Evolutionary conservation across 1,139 yeast species (phyloP), one percentile per base, ranked within the genome.

Genomic region (Suhomyces chickasaworum): DNA sequence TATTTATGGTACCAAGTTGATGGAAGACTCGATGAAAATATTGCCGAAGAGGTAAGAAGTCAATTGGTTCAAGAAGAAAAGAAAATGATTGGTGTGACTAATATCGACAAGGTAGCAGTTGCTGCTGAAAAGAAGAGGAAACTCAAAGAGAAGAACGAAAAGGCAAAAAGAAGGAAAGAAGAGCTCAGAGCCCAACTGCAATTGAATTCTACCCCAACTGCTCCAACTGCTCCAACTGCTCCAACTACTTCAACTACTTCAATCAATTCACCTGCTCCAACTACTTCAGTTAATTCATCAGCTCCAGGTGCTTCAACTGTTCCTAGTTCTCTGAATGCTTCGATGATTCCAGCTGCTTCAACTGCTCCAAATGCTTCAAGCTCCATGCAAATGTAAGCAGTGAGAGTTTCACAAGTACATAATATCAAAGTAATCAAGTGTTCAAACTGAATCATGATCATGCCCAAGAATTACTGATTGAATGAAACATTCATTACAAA

Each of bases 1-100:
- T 80, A 86, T 59, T 71, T 89, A 31, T 90, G 97, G 97, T 88
- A 84, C 57, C 89, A 88, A 57, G 75, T 90, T 17, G 97, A 89
- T 63, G 93, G 90, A 4, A 78, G 80, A 43, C 83, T 86, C 50
- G 93, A 86, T 58, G 89, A 83, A 49, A 58, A 62, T 1, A 58
- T 80, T 37, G 83, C 81, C 0, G 85, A 80, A 53, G 66, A 69
- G 10, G 61, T 80, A 20, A 65, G 85, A 51, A 57, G 55, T 7
- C 70, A 69, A 39, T 57, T 73, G 31, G 63, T 60, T 35, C 66
- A 61, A 32, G 79, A 75, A 51, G 80, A 75, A 49, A 73, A 68
- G 64, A 71, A 69, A 48, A 66, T 73, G 73, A 58, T 66, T 2
- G 80, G 80, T 18, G 47, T 54, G 3, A 47, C 53, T 25, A 35